Percentiles rank a stretch among this genome's conserved stretches.
Conservation (phyloP, 140 eudicot genomes). For the Stevia rebaudiana region DNA sequence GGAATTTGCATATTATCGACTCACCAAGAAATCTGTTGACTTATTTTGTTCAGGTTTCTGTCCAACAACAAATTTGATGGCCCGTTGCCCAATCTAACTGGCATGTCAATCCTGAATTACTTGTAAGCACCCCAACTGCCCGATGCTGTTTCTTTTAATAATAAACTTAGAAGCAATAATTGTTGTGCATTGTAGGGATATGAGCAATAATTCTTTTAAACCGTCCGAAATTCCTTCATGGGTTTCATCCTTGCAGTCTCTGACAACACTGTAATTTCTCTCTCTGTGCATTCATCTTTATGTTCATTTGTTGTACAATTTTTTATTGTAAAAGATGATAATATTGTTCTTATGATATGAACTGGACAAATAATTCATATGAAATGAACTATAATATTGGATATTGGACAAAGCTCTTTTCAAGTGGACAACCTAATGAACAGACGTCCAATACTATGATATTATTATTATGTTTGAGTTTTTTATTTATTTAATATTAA, state of each 20-base stretch:
- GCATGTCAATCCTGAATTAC: constrained; percentile 61
- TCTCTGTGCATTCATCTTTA: neutral
- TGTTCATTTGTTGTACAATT: neutral
- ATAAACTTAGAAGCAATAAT: neutral
- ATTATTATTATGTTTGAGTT: no score
- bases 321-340: neutral
- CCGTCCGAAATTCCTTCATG: constrained; percentile 49
- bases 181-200: constrained; percentile 42
- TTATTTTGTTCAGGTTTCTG: constrained; percentile 45
- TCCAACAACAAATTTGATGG: constrained; percentile 73
- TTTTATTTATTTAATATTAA: no score
- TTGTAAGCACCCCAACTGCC: constrained; percentile 47
- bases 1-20: neutral
- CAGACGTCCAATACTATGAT: no score
- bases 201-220: constrained; percentile 62
- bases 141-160: neutral
- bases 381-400: neutral
- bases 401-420: no score
- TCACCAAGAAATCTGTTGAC: neutral
- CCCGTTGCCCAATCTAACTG: constrained; percentile 62
- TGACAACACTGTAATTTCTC: constrained; percentile 55
- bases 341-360: neutral
- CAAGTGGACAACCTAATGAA: no score
- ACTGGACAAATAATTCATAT: neutral
- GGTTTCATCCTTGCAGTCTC: constrained; percentile 49